These are phyloP conservation scores for Tremella mesenterica DNA, from an alignment of 768 basidiomycete genomes.

Conservation along the genomic window DNA sequence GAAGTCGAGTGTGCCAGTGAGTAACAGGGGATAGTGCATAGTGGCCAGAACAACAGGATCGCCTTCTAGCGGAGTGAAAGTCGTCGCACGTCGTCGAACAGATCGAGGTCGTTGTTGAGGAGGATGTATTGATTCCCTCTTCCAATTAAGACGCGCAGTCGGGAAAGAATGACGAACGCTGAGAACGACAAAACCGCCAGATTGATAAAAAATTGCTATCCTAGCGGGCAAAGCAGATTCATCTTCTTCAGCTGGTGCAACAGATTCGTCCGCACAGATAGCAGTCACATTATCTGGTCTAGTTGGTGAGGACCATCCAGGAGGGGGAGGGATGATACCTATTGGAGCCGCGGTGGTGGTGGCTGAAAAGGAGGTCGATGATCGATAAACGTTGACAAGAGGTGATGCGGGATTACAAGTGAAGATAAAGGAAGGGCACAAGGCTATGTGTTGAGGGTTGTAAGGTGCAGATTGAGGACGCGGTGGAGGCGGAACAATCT, in stretches of 20 bases:
- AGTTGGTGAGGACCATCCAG: constrained; percentile 41
- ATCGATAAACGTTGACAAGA: constrained; percentile 34
- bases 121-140: constrained; percentile 24
- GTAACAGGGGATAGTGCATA: constrained; percentile 28
- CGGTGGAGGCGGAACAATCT: background rate
- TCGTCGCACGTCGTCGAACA: constrained; percentile 15
- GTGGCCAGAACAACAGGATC: constrained; percentile 38
- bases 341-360: constrained; percentile 12
- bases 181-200: constrained; percentile 38
- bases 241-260: constrained; percentile 11
- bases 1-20: constrained; percentile 36
- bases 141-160: constrained; percentile 16
- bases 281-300: constrained; percentile 41
- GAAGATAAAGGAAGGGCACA: constrained; percentile 40
- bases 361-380: constrained; percentile 1
- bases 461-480: too few relatives aligned
- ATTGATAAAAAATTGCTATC: constrained; percentile 39
- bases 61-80: constrained; percentile 10
- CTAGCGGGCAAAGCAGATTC: constrained; percentile 17
- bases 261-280: constrained; percentile 34
- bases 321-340: constrained; percentile 43
- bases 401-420: constrained; percentile 39
- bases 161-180: constrained; percentile 1
- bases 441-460: constrained; percentile 33
- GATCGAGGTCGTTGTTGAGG: constrained; percentile 19